phyloP scores from a whole-genome alignment of 495 filamentous ascomycete species.

The Cairneyella variabilis region DNA sequence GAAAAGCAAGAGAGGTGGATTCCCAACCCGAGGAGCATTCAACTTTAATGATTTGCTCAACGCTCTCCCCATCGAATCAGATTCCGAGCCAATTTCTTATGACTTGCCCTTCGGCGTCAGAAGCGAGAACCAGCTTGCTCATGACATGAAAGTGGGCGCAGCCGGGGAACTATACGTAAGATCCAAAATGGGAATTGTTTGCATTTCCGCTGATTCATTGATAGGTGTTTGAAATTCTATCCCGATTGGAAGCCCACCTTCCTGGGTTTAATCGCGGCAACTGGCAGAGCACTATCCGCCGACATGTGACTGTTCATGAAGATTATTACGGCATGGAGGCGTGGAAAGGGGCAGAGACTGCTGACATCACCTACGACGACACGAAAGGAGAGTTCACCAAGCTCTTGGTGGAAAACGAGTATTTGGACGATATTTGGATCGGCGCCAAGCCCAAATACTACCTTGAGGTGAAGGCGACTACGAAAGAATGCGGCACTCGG shows the following conservation, averaged over 20 bases:
- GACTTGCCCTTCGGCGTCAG: conserved; percentile 15
- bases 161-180: conserved; percentile 41
- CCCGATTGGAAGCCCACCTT: conserved; percentile 25
- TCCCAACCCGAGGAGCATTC: conserved; percentile 27
- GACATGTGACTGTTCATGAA: conserved; percentile 31
- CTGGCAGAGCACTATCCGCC: conserved; percentile 43
- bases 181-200: neutral
- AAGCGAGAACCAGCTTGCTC: conserved; percentile 30
- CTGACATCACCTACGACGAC: conserved; percentile 41
- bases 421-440: conserved; percentile 29
- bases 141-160: conserved; percentile 33
- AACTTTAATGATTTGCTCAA: conserved; percentile 17
- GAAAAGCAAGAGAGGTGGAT: conserved; percentile 18
- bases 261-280: conserved; percentile 31
- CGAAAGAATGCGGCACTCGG: conserved; percentile 29
- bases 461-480: conserved; percentile 46
- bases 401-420: conserved; percentile 31
- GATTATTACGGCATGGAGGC: conserved; percentile 34
- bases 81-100: conserved; percentile 5
- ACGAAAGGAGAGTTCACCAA: conserved; percentile 27
- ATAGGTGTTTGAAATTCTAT: conserved; percentile 42
- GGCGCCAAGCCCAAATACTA: conserved; percentile 31
- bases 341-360: conserved; percentile 38
- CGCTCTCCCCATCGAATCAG: conserved; percentile 8
- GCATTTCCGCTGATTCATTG: conserved; percentile 2